A percentile compares a stretch with the other conserved stretches of the same genome.
phyloP scores from a whole-genome alignment of 306 rosid genomes.

The Delonix regia region DNA sequence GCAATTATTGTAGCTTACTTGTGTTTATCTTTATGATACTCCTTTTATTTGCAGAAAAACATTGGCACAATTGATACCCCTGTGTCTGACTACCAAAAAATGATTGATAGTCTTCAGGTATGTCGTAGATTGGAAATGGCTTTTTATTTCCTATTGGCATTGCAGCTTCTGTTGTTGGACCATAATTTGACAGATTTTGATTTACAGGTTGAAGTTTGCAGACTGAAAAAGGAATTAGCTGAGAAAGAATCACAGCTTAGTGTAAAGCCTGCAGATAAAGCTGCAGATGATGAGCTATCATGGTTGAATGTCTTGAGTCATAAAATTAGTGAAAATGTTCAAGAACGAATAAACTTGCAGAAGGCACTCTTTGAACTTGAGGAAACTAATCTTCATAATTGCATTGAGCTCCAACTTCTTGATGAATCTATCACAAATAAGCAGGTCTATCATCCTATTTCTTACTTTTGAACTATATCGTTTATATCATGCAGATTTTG shows the following conservation, averaged over 20 bases:
- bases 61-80: slow-evolving; percentile 62
- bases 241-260: slow-evolving; percentile 55
- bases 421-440: slow-evolving; percentile 62
- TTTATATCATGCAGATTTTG: neutral
- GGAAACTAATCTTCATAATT: slow-evolving; percentile 61
- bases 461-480: neutral
- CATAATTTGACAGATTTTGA: slow-evolving; percentile 10
- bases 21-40: neutral
- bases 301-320: slow-evolving; percentile 64
- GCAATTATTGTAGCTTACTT: neutral
- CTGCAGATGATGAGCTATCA: slow-evolving; percentile 61
- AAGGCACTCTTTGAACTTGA: slow-evolving; percentile 69
- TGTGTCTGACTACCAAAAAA: slow-evolving; percentile 65
- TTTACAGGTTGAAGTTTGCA: slow-evolving; percentile 60
- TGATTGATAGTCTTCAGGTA: slow-evolving; percentile 74
- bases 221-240: slow-evolving; percentile 59
- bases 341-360: slow-evolving; percentile 67
- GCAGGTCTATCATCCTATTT: slow-evolving; percentile 44
- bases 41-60: slow-evolving; percentile 51
- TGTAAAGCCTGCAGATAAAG: slow-evolving; percentile 56
- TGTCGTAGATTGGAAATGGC: slow-evolving; percentile 1
- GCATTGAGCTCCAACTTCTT: slow-evolving; percentile 63
- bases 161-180: slow-evolving; percentile 1
- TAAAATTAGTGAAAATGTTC: slow-evolving; percentile 69
- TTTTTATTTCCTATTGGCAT: slow-evolving; percentile 6